Evolutionary conservation across 202 grass and related monocot genomes (phyloP).

Genomic region (Cymbopogon flexuosus): DNA sequence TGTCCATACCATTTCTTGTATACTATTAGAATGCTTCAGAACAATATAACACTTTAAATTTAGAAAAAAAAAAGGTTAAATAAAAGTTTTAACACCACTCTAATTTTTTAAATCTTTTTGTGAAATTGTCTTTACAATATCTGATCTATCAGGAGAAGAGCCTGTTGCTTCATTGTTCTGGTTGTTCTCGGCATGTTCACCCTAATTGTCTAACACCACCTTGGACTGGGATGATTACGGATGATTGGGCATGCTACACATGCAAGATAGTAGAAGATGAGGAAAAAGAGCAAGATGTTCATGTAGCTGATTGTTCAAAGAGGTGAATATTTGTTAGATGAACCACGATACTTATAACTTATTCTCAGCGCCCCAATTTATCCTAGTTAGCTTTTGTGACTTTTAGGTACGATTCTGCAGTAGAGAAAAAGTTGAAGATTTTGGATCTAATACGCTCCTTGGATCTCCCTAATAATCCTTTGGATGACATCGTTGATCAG

Average conservation of each 20-base stretch:
- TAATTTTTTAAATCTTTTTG: background rate
- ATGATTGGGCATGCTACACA: slow-evolving; percentile 94
- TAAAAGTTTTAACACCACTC: background rate
- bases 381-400: slow-evolving; percentile 9
- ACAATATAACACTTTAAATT: slow-evolving; percentile 9
- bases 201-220: slow-evolving; percentile 84
- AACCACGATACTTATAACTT: slow-evolving; percentile 24
- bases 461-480: slow-evolving; percentile 96
- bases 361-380: slow-evolving; percentile 17
- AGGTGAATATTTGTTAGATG: slow-evolving; percentile 48
- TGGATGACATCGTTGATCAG: slow-evolving; percentile 99
- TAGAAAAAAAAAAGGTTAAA: background rate
- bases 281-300: slow-evolving; percentile 62
- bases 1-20: background rate
- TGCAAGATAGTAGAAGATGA: slow-evolving; percentile 79
- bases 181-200: slow-evolving; percentile 84
- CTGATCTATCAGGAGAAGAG: slow-evolving; percentile 68
- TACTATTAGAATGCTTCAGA: slow-evolving; percentile 15
- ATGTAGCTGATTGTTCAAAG: slow-evolving; percentile 77
- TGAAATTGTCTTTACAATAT: slow-evolving; percentile 10
- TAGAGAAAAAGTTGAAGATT: slow-evolving; percentile 75
- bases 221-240: slow-evolving; percentile 71
- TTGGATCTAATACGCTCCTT: slow-evolving; percentile 81
- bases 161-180: slow-evolving; percentile 86
- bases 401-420: slow-evolving; percentile 63